Conservation (phyloP, 1,139 yeast genomes). For the Eremothecium coryli region DNA sequence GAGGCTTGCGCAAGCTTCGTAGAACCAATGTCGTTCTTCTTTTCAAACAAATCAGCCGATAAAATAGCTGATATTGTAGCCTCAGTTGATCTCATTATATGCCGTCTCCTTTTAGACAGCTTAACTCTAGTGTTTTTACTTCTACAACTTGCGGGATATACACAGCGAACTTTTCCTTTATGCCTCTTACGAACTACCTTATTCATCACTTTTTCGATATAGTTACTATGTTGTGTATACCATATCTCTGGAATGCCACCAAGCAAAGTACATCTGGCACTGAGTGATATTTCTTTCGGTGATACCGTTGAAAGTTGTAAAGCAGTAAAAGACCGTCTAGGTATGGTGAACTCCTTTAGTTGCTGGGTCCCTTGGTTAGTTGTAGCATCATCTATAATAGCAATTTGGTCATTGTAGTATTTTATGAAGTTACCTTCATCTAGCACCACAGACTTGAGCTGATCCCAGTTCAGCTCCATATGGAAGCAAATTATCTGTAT, state of each 20-base stretch:
- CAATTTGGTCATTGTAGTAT: conserved; percentile 6
- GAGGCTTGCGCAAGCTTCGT: not conserved
- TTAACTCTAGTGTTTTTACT: not conserved
- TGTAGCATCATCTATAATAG: conserved; percentile 2
- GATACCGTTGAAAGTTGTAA: conserved; percentile 48
- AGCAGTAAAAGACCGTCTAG: conserved; percentile 51
- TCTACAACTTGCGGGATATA: conserved; percentile 4
- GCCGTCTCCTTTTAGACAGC: not conserved
- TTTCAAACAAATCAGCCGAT: not conserved
- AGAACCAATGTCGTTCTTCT: not conserved
- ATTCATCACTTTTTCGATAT: conserved; percentile 15
- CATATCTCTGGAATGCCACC: conserved; percentile 63
- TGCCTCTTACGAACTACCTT: conserved; percentile 24
- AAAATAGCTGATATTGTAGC: not conserved
- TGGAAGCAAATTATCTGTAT: conserved; percentile 1
- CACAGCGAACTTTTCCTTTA: conserved; percentile 10
- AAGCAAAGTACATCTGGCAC: conserved; percentile 44
- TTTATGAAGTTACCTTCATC: conserved; percentile 8
- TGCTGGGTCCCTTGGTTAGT: not conserved
- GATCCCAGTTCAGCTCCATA: conserved; percentile 6
- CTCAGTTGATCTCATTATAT: not conserved
- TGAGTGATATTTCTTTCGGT: conserved; percentile 41
- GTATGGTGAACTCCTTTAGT: conserved; percentile 20
- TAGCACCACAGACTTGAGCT: conserved; percentile 7
- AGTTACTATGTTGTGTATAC: conserved; percentile 35